Percentiles rank a stretch among this genome's conserved stretches.
These are phyloP conservation scores for Solanum bukasovii DNA, from an alignment of 257 asterid species.

Conservation along the genomic window DNA sequence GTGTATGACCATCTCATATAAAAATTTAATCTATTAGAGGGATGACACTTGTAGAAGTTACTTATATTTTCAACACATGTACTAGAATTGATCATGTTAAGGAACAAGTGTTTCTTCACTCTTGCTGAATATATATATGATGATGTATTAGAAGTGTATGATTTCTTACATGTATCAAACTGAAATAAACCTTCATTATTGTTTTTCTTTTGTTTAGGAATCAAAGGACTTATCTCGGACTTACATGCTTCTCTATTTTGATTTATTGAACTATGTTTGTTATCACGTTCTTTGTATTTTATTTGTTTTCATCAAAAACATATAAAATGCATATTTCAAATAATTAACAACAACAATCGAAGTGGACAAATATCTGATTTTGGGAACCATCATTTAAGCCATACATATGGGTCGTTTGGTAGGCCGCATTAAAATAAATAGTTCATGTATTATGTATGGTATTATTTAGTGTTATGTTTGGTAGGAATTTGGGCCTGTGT, in stretches of 20 bases:
- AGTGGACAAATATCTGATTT: background rate
- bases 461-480: too few species aligned
- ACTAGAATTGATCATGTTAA: background rate
- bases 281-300: background rate
- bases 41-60: too few species aligned
- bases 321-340: background rate
- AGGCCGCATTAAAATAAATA: too few species aligned
- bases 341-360: background rate
- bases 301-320: background rate
- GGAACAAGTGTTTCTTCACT: background rate
- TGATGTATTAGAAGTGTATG: background rate
- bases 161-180: background rate
- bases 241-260: background rate
- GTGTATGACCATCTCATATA: too few species aligned
- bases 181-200: background rate
- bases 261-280: background rate
- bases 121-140: background rate
- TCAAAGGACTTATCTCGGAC: background rate
- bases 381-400: background rate
- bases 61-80: background rate
- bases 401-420: background rate
- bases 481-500: too few species aligned
- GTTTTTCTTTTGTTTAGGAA: background rate
- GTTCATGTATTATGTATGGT: too few species aligned
- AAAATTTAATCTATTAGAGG: too few species aligned